Evolutionary conservation across 176 grass and related monocot genomes (phyloP), one percentile per base, ranked within the genome.

Genomic region (Musa beccarii): DNA sequence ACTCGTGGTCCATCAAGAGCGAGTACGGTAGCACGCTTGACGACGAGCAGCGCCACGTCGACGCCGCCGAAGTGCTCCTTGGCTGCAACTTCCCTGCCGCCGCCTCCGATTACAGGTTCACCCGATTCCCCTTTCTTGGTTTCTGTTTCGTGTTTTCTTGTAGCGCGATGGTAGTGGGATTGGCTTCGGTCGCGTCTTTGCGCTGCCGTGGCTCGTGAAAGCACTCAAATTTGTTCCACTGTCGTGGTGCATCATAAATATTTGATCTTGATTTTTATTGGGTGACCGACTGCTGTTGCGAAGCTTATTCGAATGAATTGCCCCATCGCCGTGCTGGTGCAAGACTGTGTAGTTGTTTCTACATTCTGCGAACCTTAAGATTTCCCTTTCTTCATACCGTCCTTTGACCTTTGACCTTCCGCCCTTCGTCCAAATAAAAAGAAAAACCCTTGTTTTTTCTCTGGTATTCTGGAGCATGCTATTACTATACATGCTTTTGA

Each of bases 1-100:
- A 99, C 66, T 99, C 95, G 11, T 99, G 95, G 95, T 99, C 95
- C 19, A 84, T 99, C 78, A 84, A 89, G 76, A 99, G 95, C 86
- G 95, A 99, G 67, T 99, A 93, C 72, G 88, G 95, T 65, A 99
- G 95, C 83, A 90, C 90, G 75, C 83, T 99, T 28, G 95, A 99
- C 81, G 95, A 99, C 76, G 95, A 99, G 16, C 95, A 99, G 84
- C 95, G 90, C 69, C 92, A 99, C 66, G 88, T 82, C 25, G 90
- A 99, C 63, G 88, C 95, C 8, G 88, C 87, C 7, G 95, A 92
- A 13, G 77, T 87, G 64, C 82, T 92, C 51, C 80, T 82, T 3
- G 67, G 88, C 13, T 78, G 75, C 54, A 91, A 90, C 73, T 94
- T 91, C 84, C 95, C 90, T 53, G 86, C 87, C 26, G 79, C 84